Base-by-base conservation (phyloP, 495 filamentous ascomycete genomes). In the Staphylotrichum longicolle region DNA sequence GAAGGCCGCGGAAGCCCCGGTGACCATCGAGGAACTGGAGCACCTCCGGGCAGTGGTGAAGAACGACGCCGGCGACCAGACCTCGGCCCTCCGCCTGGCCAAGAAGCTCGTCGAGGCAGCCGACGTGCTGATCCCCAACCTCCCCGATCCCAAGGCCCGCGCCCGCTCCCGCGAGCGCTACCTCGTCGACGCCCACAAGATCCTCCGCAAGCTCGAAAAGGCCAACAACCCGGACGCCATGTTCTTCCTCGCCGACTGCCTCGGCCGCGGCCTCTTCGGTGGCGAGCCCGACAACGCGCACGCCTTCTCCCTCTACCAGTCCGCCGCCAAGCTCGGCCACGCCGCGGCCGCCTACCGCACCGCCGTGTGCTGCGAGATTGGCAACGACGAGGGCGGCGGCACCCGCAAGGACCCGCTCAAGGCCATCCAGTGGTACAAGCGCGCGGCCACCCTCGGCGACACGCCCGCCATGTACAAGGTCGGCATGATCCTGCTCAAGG, bases 401-500 rank as follows among this genome's bases (percentile, higher is more conserved):
- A 96, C 94, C 10, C 85, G 88, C 53, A 89, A 90, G 62, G 94
- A 98, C 71, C 89, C 91, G 4, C 74, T 91, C 66, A 97, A 96
- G 77, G 91, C 94, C 8, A 90, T 98, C 35, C 92, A 97, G 68
- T 98, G 94, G 94, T 98, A 98, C 72, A 92, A 91, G 71, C 91
- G 92, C 20, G 91, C 93, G 11, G 92, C 94, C 1, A 84, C 88
- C 7, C 79, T 97, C 5, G 94, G 94, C 11, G 93, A 98, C 67
- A 88, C 89, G 0, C 87, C 92, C 0, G 94, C 93, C 32, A 95
- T 96, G 92, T 98, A 96, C 77, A 98, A 98, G 74, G 87, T 98
- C 75, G 94, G 94, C 55, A 93, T 96, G 85, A 96, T 98, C 68
- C 78, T 89, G 64, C 81, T 96, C 34, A 97, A 97, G 72, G 93